phyloP scores from a whole-genome alignment of 192 early-diverging fungal genomes.

The Mortierella claussenii region DNA sequence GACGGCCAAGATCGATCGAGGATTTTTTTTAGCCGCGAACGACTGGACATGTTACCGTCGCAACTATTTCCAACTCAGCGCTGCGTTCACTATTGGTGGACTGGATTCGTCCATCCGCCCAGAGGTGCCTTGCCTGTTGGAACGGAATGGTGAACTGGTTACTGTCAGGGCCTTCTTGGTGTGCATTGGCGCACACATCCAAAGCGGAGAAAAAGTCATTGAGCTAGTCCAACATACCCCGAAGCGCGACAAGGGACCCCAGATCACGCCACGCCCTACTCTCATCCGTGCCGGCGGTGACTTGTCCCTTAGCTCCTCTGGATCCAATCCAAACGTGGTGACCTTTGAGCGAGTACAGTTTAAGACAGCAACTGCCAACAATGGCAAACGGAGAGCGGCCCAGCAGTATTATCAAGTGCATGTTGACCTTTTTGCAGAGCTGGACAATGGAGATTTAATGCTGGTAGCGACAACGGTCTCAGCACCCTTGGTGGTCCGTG shows the following conservation, averaged over 20 bases:
- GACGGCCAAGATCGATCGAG: conserved; percentile 87
- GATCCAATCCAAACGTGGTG: conserved; percentile 61
- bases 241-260: conserved; percentile 95
- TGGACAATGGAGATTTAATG: conserved; percentile 64
- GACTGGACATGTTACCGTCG: conserved; percentile 97
- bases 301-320: conserved; percentile 52
- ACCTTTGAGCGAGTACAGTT: conserved; percentile 97
- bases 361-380: conserved; percentile 96
- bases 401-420: conserved; percentile 94
- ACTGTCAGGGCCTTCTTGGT: conserved; percentile 78
- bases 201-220: conserved; percentile 77
- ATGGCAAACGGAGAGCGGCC: conserved; percentile 91
- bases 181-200: conserved; percentile 80
- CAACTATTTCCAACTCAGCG: conserved; percentile 92
- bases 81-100: conserved; percentile 67
- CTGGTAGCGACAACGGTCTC: conserved; percentile 78
- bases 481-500: conserved; percentile 90
- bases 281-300: conserved; percentile 69
- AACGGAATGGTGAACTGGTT: conserved; percentile 61
- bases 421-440: conserved; percentile 81
- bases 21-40: conserved; percentile 88
- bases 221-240: conserved; percentile 90
- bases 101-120: conserved; percentile 53
- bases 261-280: conserved; percentile 72
- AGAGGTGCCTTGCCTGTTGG: conserved; percentile 75